Percentiles rank a stretch among this genome's conserved stretches.
These are phyloP conservation scores for Mycena citricolor DNA, from an alignment of 1,284 basidiomycete species.

Conservation along the genomic window DNA sequence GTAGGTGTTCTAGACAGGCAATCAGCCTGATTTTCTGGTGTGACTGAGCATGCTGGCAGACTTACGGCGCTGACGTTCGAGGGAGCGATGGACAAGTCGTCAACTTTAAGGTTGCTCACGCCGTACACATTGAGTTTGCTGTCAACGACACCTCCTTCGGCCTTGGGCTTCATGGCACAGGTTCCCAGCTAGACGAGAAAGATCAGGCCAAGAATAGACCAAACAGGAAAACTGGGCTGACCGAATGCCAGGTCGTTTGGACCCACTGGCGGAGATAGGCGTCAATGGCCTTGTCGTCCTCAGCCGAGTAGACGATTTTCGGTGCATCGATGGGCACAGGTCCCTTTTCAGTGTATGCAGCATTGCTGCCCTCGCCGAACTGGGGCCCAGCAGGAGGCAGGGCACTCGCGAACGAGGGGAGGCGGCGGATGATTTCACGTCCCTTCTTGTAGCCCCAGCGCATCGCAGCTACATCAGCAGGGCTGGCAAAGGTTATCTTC, in stretches of 20 bases:
- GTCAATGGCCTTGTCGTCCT: constrained; percentile 56
- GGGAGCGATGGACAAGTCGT: constrained; percentile 37
- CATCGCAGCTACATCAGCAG: constrained; percentile 51
- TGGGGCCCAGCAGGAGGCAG: constrained; percentile 42
- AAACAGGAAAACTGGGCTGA: constrained; percentile 28
- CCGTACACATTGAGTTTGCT: constrained; percentile 63
- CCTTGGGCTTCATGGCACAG: constrained; percentile 63
- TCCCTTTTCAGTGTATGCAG: constrained; percentile 32
- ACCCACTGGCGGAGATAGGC: constrained; percentile 38
- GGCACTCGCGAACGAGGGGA: constrained; percentile 56
- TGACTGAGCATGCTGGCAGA: no score
- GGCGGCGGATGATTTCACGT: constrained; percentile 57
- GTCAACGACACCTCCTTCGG: constrained; percentile 63
- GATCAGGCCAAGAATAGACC: neutral
- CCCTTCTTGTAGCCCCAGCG: constrained; percentile 56
- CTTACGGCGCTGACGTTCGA: constrained; percentile 29
- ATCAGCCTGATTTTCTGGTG: neutral
- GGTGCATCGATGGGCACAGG: constrained; percentile 45
- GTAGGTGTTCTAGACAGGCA: constrained; percentile 28
- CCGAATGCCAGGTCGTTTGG: constrained; percentile 54
- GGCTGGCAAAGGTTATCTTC: constrained; percentile 29
- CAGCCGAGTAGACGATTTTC: constrained; percentile 48
- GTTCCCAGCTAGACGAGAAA: constrained; percentile 56
- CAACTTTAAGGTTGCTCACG: constrained; percentile 57
- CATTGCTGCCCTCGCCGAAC: constrained; percentile 47